Base-by-base conservation (phyloP, 345 rosid species). In the Acer yangbiense region DNA sequence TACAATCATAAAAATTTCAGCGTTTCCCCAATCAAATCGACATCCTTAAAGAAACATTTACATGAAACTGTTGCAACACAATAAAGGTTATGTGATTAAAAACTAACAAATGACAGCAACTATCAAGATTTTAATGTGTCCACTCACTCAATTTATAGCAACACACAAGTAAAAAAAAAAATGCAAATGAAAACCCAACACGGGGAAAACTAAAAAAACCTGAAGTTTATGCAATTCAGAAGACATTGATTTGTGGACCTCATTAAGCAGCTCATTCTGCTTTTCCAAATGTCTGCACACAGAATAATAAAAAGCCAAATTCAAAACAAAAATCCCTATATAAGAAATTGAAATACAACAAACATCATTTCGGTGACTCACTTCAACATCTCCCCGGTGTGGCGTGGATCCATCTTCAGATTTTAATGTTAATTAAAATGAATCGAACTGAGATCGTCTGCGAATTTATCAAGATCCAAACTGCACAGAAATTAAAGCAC, bases 181-280 rank as follows among this genome's bases (percentile, higher is more conserved):
- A 10, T 2, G 18, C 39, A 68, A 39, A 14, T 2, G 6, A 29
- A 68, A 50, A 71, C 16, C 9, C 32, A 43, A 60, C 48, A 76
- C 9, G 21, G 71, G 10, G 10, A 12, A 0, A n/a, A 74, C 52
- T 1, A 17, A 50, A 77, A 58, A 3, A n/a, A 89, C 93, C 88
- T 80, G 81, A 75, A 91, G 92, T 74, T 77, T 82, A 57, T 88
- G 91, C 69, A 88, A 80, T 86, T 91, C 89, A 64, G 83, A 76
- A 23, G 82, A 74, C 86, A 88, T 81, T 35, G 87, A 76, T 73
- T 69, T 78, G 14, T 82, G 84, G 58, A 86, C 69, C 58, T 87
- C 88, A 41, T 46, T 76, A 52, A 89, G 86, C 70, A 91, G 23
- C 39, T 87, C 95, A 72, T 83, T 85, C 80, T 87, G 95, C 77